phyloP scores from a whole-genome alignment of 2,329 filamentous ascomycete genomes.

The Clonostachys sp. region DNA sequence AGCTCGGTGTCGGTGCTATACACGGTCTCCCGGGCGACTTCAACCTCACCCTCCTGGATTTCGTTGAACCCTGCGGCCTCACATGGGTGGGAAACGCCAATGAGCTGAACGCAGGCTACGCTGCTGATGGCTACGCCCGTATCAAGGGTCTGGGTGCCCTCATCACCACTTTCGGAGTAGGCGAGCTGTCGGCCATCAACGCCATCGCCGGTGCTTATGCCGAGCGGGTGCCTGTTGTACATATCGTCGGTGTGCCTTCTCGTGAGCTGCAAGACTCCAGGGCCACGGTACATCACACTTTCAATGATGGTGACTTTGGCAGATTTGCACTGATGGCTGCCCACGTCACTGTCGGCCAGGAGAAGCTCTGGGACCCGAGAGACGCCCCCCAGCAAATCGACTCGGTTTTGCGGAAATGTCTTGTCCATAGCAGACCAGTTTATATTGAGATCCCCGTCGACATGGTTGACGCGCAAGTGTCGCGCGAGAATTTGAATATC shows the following conservation, averaged over 20 bases:
- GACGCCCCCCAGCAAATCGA: constrained; percentile 76
- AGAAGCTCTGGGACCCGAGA: constrained; percentile 64
- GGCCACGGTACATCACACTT: constrained; percentile 60
- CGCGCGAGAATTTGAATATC: constrained; percentile 64
- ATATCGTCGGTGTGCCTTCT: constrained; percentile 56
- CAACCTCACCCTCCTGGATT: constrained; percentile 66
- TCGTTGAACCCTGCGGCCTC: constrained; percentile 52
- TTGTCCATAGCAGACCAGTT: constrained; percentile 69
- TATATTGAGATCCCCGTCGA: constrained; percentile 85
- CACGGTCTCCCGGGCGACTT: constrained; percentile 49
- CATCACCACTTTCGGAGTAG: constrained; percentile 73
- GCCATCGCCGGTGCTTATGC: constrained; percentile 71
- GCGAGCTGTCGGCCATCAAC: constrained; percentile 69
- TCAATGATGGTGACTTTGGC: constrained; percentile 75
- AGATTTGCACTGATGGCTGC: constrained; percentile 78
- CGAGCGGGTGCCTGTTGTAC: constrained; percentile 67
- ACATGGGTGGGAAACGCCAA: constrained; percentile 68
- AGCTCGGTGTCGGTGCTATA: neutral
- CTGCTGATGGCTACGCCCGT: constrained; percentile 75
- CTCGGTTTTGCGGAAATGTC: constrained; percentile 70
- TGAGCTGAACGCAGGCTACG: constrained; percentile 74
- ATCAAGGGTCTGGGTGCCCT: constrained; percentile 67
- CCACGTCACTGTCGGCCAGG: constrained; percentile 65
- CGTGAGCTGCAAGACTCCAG: constrained; percentile 40
- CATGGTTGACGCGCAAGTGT: constrained; percentile 71